These are phyloP conservation scores for Funneliformis mosseae DNA, from an alignment of 192 early-diverging fungal species.

Conservation along the genomic window DNA sequence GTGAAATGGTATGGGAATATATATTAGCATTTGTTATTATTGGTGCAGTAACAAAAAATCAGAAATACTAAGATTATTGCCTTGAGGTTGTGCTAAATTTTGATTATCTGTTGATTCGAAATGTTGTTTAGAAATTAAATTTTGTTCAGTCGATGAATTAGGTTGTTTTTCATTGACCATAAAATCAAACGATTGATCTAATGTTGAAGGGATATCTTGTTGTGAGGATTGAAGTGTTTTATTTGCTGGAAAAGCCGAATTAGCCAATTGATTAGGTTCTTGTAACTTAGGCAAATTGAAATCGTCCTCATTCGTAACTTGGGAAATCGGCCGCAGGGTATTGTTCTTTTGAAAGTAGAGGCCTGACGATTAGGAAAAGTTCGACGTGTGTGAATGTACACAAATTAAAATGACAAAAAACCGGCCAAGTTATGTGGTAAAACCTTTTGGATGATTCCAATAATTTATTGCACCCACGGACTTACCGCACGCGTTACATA, in stretches of 20 bases:
- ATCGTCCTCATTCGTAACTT: background rate
- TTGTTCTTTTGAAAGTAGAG: conserved; percentile 34
- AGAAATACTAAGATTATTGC: background rate
- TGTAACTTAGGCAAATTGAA: background rate
- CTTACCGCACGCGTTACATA: conserved; percentile 34
- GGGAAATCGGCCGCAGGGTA: conserved; percentile 7
- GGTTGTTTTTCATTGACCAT: background rate
- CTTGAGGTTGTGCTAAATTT: background rate
- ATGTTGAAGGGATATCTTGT: background rate
- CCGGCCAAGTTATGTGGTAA: conserved; percentile 23
- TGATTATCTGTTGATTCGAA: background rate
- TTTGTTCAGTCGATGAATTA: background rate
- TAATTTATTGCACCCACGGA: conserved; percentile 11
- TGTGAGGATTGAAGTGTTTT: background rate
- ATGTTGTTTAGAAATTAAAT: background rate
- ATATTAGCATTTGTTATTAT: background rate
- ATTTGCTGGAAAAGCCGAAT: background rate
- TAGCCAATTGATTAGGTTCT: background rate
- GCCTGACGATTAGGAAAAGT: conserved; percentile 30
- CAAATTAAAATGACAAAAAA: conserved; percentile 23
- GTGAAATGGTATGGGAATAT: background rate
- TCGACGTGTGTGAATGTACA: conserved; percentile 12
- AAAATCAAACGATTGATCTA: background rate
- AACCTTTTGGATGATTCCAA: conserved; percentile 15
- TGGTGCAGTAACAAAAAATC: background rate